Conservation (phyloP, 768 basidiomycete species). For the Mycena epipterygia region DNA sequence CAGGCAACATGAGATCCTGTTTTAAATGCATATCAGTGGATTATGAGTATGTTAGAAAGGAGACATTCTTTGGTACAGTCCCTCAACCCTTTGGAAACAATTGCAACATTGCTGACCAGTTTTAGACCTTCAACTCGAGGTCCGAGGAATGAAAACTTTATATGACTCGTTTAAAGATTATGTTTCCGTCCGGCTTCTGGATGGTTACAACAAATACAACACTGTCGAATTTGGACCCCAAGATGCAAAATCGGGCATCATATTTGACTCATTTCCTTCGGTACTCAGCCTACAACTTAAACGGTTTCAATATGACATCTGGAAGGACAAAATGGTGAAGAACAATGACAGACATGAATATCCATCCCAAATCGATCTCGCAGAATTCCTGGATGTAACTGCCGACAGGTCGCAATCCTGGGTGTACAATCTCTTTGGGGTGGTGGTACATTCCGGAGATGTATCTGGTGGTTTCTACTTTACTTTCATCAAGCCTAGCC, state of each 20-base stretch:
- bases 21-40: conserved; percentile 99
- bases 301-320: conserved; percentile 87
- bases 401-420: conserved; percentile 88
- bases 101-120: no score
- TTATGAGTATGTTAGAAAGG: conserved; percentile 92
- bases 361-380: conserved; percentile 96
- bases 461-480: conserved; percentile 99
- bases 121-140: conserved; percentile 96
- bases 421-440: conserved; percentile 96
- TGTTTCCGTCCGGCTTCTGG: conserved; percentile 94
- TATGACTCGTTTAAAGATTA: conserved; percentile 98
- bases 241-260: conserved; percentile 98
- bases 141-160: conserved; percentile 97
- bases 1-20: conserved; percentile 99
- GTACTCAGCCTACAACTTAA: conserved; percentile 98
- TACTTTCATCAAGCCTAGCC: conserved; percentile 96
- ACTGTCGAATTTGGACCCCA: conserved; percentile 96
- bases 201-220: conserved; percentile 98
- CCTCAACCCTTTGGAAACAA: neutral
- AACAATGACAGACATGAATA: conserved; percentile 99
- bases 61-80: conserved; percentile 91
- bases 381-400: conserved; percentile 87
- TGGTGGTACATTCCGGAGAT: conserved; percentile 98
- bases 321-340: conserved; percentile 99
- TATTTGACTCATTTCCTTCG: conserved; percentile 97